Base-by-base conservation (phyloP, 345 rosid genomes). In the Salix purpurea region DNA sequence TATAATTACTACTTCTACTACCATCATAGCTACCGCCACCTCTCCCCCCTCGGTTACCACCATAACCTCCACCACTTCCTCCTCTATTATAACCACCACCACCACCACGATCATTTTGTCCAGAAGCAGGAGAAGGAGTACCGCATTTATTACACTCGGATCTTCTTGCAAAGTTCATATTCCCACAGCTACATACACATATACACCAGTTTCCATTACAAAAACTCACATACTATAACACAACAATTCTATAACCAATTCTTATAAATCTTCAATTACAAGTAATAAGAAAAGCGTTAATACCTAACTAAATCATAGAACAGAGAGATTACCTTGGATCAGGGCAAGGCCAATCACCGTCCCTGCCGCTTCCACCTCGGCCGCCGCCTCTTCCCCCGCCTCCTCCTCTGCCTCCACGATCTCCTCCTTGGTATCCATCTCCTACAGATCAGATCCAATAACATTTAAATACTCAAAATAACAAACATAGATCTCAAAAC, bases 141-240 rank as follows among this genome's bases (percentile, higher is more conserved):
- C 97, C 97, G 58, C 98, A 96, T 86, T 92, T 96, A 90, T 96
- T 96, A 88, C 99, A 96, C 77, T 94, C 99, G 72, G 83, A 83
- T 83, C 97, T 89, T 84, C 97, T 92, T 28, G 97, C 97, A 82
- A 96, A 96, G 85, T 96, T 96, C 88, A 88, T 84, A 87, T 96
- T 96, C 82, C 96, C 99, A 86, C 98, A 94, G 79, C 99, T 96
- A 87, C 84, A 90, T 32, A 79, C 74, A 86, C 77, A 88, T 71
- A 79, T 8, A 44, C 48, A 78, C 79, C 79, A 81, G 69, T 83
- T 66, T 77, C 76, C 77, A 79, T 74, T n/a, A 52, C 80, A 80
- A 67, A 70, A 34, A 44, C 70, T 56, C 65, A 73, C 58, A 18
- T 70, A 48, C 37, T 24, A 67, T 34, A 54, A 21, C 19, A 21